phyloP scores from a whole-genome alignment of 2,329 filamentous ascomycete genomes.

The Penicillium sp. region DNA sequence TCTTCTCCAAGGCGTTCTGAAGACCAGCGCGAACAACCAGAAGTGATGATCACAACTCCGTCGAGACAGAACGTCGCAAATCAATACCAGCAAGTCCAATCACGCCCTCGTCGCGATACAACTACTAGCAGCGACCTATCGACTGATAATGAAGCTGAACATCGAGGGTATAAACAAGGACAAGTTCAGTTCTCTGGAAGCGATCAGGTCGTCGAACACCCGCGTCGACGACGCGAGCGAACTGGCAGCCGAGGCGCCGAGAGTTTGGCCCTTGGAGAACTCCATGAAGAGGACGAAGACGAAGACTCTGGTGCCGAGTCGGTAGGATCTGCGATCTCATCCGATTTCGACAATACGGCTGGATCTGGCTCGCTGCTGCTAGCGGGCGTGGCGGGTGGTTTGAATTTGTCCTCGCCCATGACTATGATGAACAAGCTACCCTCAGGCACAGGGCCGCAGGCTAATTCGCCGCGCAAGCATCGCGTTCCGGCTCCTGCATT shows the following conservation, averaged over 20 bases:
- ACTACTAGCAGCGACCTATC: constrained; percentile 66
- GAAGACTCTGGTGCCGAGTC: constrained; percentile 48
- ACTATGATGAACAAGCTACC: constrained; percentile 44
- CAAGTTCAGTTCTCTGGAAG: constrained; percentile 49
- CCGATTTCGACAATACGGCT: constrained; percentile 55
- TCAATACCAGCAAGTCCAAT: constrained; percentile 54
- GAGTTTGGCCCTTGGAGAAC: constrained; percentile 31
- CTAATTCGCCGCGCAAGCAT: constrained; percentile 54
- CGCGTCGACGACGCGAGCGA: constrained; percentile 28
- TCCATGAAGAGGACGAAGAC: constrained; percentile 43
- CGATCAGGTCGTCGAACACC: constrained; percentile 38
- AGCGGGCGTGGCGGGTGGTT: constrained; percentile 44
- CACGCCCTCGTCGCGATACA: constrained; percentile 60
- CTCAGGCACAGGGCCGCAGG: constrained; percentile 33
- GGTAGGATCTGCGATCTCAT: constrained; percentile 51
- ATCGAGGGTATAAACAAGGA: constrained; percentile 53
- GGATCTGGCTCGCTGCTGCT: constrained; percentile 58
- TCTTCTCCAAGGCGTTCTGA: constrained; percentile 75
- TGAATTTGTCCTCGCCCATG: constrained; percentile 53
- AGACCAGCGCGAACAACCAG: constrained; percentile 45
- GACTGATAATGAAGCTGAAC: constrained; percentile 62
- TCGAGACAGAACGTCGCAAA: constrained; percentile 50
- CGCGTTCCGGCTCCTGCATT: constrained; percentile 50
- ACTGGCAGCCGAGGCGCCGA: constrained; percentile 31
- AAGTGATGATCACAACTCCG: constrained; percentile 57